Conservation (phyloP, 2,329 filamentous ascomycete species). For the Aspergillus terreus region DNA sequence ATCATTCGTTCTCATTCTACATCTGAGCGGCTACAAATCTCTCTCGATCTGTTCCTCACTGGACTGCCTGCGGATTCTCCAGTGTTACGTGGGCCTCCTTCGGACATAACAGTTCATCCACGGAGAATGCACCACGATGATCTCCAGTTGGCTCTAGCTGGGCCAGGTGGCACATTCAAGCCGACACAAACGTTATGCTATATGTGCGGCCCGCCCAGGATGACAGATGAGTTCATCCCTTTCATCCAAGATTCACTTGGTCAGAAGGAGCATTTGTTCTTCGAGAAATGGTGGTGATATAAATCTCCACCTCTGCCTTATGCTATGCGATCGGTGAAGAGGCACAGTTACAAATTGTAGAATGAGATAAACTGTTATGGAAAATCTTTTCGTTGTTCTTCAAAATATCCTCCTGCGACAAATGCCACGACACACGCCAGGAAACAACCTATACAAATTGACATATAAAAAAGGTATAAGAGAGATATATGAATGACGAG, state of each 20-base stretch:
- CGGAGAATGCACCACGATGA: slow-evolving; percentile 36
- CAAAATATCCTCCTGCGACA: not conserved
- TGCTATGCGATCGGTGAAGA: not conserved
- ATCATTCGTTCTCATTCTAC: slow-evolving; percentile 30
- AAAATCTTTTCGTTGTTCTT: not conserved
- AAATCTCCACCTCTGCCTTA: not conserved
- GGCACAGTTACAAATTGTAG: not conserved
- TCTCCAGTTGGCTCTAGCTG: slow-evolving; percentile 28
- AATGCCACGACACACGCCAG: not conserved
- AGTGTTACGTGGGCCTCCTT: slow-evolving; percentile 9
- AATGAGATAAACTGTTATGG: not conserved
- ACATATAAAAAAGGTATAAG: not conserved
- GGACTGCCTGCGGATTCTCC: slow-evolving; percentile 13
- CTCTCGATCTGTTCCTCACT: slow-evolving; percentile 35
- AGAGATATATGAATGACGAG: not conserved
- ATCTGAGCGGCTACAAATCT: slow-evolving; percentile 25
- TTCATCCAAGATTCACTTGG: slow-evolving; percentile 35
- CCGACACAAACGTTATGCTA: slow-evolving; percentile 53
- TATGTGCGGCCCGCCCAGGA: slow-evolving; percentile 63
- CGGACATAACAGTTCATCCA: slow-evolving; percentile 24
- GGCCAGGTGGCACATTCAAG: slow-evolving; percentile 24
- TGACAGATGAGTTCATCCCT: slow-evolving; percentile 65
- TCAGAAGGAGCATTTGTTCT: slow-evolving; percentile 50
- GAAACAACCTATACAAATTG: not conserved
- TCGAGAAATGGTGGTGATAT: slow-evolving; percentile 62